Base-by-base conservation (phyloP, 441 rosid species). In the Sinapis alba region DNA sequence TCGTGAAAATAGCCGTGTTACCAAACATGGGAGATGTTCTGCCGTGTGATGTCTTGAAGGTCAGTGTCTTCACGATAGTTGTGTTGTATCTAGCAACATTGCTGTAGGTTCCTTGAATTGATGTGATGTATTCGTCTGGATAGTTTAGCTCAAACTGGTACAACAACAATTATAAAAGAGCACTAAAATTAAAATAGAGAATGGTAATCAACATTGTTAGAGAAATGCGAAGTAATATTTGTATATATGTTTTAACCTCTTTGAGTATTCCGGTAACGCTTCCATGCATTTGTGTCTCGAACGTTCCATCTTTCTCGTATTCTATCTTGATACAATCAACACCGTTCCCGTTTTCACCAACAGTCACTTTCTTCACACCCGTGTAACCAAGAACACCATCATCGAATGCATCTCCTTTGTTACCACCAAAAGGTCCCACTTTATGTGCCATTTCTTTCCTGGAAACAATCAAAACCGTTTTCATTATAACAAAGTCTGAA, bases 81-180 rank as follows among this genome's bases (percentile, higher is more conserved):
- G 41, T 36, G 50, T 56, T 32, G 16, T 53, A 68, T 30, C 23
- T 56, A 2, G 21, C 1, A n/a, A 53, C 72, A 9, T 53, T 41
- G 45, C 62, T 68, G 10, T 20, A 68, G 26, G 24, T 56, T 68
- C 72, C 72, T 1, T 63, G 18, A 27, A 65, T 65, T 24, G 34
- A 28, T 57, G 66, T 74, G 50, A 74, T 65, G 0, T 65, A 74
- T n/a, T 73, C 71, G 21, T 73, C 69, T 8, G 71, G 78, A 13
- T 73, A 65, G 32, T 73, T 20, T 18, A 74, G 60, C 15, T 16
- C 20, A 27, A 73, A 64, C 77, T 73, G 65, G 1, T 24, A 34
- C 15, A 32, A 19, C 7, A 53, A 19, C 3, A 11, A 2, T n/a
- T n/a, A n/a, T 0, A 21, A 15, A n/a, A 36, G 18, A 57, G 3